Evolutionary conservation across 2,329 filamentous ascomycete species (phyloP).

Genomic region (Biscogniauxia sp.): DNA sequence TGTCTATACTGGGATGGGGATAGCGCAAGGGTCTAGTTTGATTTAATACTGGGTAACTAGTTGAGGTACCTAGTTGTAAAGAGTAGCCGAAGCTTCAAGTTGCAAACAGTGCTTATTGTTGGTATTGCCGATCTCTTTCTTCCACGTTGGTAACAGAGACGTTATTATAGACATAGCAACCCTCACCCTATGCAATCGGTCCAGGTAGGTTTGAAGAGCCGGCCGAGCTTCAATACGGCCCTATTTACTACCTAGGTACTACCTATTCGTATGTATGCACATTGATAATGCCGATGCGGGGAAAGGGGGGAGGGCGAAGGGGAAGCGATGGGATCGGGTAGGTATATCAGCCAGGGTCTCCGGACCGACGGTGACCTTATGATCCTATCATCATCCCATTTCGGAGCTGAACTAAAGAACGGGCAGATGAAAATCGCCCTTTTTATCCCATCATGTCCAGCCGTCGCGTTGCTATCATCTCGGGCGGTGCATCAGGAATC

Average conservation of each 20-base stretch:
- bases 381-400: background rate
- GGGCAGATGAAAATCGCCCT: background rate
- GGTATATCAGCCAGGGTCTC: background rate
- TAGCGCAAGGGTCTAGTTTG: too few relatives aligned
- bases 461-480: slow-evolving; percentile 23
- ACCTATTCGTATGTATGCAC: too few relatives aligned
- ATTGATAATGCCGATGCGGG: slow-evolving; percentile 18
- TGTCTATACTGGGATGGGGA: too few relatives aligned
- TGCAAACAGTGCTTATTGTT: too few relatives aligned
- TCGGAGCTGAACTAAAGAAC: background rate
- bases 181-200: background rate
- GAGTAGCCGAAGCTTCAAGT: too few relatives aligned
- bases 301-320: slow-evolving; percentile 2
- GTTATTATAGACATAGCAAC: background rate
- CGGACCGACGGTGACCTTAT: background rate
- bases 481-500: slow-evolving; percentile 25
- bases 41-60: too few relatives aligned
- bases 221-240: background rate
- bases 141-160: too few relatives aligned
- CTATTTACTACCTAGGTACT: background rate
- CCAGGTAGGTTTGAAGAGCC: background rate
- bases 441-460: slow-evolving; percentile 8
- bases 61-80: too few relatives aligned
- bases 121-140: too few relatives aligned
- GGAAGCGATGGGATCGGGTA: background rate